These are phyloP conservation scores for Hericium coralloides DNA, from an alignment of 768 basidiomycete species.

Conservation along the genomic window DNA sequence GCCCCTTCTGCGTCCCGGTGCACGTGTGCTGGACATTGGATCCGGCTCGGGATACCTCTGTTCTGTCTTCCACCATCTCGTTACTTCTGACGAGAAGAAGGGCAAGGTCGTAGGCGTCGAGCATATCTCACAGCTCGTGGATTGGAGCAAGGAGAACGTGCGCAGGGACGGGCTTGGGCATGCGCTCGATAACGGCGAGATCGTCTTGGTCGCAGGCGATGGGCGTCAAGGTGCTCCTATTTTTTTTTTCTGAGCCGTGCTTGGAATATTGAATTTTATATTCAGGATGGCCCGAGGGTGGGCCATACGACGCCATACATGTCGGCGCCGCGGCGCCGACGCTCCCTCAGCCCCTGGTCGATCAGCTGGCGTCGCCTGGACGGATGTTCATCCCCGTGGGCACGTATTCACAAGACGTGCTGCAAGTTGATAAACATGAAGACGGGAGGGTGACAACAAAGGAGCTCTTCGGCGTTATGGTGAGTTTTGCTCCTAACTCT, in stretches of 20 bases:
- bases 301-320: slow-evolving; percentile 60
- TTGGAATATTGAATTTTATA: neutral
- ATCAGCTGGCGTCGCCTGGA: slow-evolving; percentile 69
- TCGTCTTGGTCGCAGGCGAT: slow-evolving; percentile 68
- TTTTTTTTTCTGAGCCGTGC: neutral
- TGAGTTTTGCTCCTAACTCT: slow-evolving; percentile 27
- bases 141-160: slow-evolving; percentile 63
- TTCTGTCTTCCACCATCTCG: slow-evolving; percentile 76
- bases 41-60: slow-evolving; percentile 81
- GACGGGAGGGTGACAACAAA: slow-evolving; percentile 56
- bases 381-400: slow-evolving; percentile 94
- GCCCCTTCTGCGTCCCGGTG: slow-evolving; percentile 58
- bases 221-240: slow-evolving; percentile 58
- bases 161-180: slow-evolving; percentile 50
- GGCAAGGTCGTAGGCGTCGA: slow-evolving; percentile 85
- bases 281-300: slow-evolving; percentile 15
- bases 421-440: slow-evolving; percentile 72
- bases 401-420: slow-evolving; percentile 41
- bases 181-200: slow-evolving; percentile 42
- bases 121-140: slow-evolving; percentile 73
- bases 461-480: slow-evolving; percentile 74
- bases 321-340: slow-evolving; percentile 87
- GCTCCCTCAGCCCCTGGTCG: slow-evolving; percentile 61
- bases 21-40: slow-evolving; percentile 82
- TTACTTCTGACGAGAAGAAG: slow-evolving; percentile 29